These are phyloP conservation scores for Nicotiana tomentosiformis DNA, from an alignment of 257 asterid species.

Conservation along the genomic window DNA sequence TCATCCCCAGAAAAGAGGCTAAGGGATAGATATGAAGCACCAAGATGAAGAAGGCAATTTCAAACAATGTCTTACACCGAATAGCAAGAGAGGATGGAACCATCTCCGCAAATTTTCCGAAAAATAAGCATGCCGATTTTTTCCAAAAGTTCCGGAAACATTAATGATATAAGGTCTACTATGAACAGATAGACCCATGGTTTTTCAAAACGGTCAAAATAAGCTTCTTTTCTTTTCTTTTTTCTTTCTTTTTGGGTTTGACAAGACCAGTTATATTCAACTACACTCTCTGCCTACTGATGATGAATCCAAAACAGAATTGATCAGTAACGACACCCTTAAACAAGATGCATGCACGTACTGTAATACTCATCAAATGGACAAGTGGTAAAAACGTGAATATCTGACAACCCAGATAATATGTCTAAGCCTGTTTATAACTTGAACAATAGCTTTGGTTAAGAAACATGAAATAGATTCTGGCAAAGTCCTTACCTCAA, in stretches of 20 bases:
- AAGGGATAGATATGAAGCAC: neutral
- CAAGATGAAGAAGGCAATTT: neutral
- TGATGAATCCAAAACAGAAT: neutral
- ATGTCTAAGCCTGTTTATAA: neutral
- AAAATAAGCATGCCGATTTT: neutral
- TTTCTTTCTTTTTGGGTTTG: neutral
- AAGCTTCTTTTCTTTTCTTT: neutral
- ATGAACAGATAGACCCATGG: neutral
- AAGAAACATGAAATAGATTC: neutral
- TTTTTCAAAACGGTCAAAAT: neutral
- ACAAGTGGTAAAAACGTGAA: neutral
- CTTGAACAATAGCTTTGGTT: neutral
- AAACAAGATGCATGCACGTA: neutral
- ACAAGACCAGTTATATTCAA: neutral
- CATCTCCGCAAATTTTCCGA: neutral
- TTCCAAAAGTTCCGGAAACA: neutral
- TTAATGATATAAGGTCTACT: neutral
- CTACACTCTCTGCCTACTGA: neutral
- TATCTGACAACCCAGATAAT: neutral
- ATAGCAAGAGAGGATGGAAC: neutral
- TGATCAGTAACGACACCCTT: neutral
- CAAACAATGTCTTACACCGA: neutral
- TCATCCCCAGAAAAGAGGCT: neutral
- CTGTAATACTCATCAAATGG: neutral
- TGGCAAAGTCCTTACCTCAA: slow-evolving; percentile 49